Conservation (phyloP, 202 grass and related monocot species). For the Cymbopogon flexuosus region DNA sequence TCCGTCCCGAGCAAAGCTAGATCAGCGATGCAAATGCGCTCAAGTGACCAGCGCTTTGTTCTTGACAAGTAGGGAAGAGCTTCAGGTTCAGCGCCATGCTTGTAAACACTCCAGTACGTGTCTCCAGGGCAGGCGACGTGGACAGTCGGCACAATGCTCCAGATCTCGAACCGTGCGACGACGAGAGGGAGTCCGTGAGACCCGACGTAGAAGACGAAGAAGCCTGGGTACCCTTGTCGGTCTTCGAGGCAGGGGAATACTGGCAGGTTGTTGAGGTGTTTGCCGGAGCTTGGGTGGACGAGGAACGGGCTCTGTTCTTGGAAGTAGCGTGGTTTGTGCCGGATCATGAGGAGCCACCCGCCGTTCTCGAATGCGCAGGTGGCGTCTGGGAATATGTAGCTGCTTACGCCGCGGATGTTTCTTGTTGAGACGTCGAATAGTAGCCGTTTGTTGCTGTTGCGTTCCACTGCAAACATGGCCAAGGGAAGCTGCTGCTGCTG, state of each 20-base stretch:
- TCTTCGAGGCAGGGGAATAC: not conserved
- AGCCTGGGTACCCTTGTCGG: not conserved
- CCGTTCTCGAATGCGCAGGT: not conserved
- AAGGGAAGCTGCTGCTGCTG: not conserved
- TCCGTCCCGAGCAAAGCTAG: not conserved
- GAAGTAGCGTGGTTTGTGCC: not conserved
- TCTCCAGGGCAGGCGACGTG: not conserved
- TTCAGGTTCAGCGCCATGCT: not conserved
- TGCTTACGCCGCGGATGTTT: not conserved
- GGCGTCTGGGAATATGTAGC: not conserved
- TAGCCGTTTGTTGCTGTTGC: not conserved
- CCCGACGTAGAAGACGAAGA: not conserved
- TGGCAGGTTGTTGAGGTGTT: not conserved
- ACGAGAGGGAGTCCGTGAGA: not conserved
- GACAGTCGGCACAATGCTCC: not conserved
- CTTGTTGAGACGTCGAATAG: not conserved
- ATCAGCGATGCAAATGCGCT: not conserved
- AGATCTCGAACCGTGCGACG: not conserved
- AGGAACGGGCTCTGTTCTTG: not conserved
- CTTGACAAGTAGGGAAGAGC: not conserved
- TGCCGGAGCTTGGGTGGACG: not conserved
- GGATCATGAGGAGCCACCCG: constrained; percentile 14
- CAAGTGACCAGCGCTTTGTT: not conserved
- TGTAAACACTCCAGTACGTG: not conserved
- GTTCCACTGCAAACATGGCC: constrained; percentile 3